Conservation (phyloP, 2,329 filamentous ascomycete species). For the Aotearoamyces nothofagi region DNA sequence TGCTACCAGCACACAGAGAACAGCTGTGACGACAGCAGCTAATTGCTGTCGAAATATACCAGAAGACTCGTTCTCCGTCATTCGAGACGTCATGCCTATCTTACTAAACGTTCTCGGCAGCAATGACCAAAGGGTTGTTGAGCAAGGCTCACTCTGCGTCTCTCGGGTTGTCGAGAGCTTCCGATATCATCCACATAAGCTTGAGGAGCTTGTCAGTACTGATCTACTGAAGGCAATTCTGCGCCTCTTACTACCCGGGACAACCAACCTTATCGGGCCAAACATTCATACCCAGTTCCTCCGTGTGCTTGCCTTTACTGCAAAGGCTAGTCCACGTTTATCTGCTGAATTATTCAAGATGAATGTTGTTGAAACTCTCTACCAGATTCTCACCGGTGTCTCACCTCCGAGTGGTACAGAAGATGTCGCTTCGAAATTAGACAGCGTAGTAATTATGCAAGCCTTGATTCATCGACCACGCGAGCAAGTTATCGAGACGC, state of each 20-base stretch:
- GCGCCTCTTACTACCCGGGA: conserved; percentile 78
- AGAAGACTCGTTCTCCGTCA: conserved; percentile 80
- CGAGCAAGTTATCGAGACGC: conserved; percentile 91
- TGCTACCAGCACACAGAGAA: conserved; percentile 88
- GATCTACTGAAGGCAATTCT: conserved; percentile 75
- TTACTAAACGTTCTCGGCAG: conserved; percentile 80
- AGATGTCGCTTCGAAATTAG: conserved; percentile 71
- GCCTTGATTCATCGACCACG: conserved; percentile 88
- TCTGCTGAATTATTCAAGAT: conserved; percentile 89
- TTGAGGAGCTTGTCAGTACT: conserved; percentile 84
- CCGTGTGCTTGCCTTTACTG: conserved; percentile 77
- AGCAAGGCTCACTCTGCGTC: conserved; percentile 91
- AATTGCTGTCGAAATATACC: conserved; percentile 97
- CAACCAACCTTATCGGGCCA: conserved; percentile 85
- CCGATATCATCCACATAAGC: conserved; percentile 69
- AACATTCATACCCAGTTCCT: conserved; percentile 96
- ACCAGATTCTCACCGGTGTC: conserved; percentile 92
- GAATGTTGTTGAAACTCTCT: conserved; percentile 93
- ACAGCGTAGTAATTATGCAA: conserved; percentile 97
- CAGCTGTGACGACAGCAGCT: conserved; percentile 90
- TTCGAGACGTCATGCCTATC: conserved; percentile 93
- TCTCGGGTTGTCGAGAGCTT: conserved; percentile 96
- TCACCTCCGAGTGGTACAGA: conserved; percentile 72
- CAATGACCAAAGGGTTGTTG: conserved; percentile 90
- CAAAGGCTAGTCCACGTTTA: conserved; percentile 72